Base-by-base conservation (phyloP, 2,329 filamentous ascomycete species). In the Phoma herbarum region DNA sequence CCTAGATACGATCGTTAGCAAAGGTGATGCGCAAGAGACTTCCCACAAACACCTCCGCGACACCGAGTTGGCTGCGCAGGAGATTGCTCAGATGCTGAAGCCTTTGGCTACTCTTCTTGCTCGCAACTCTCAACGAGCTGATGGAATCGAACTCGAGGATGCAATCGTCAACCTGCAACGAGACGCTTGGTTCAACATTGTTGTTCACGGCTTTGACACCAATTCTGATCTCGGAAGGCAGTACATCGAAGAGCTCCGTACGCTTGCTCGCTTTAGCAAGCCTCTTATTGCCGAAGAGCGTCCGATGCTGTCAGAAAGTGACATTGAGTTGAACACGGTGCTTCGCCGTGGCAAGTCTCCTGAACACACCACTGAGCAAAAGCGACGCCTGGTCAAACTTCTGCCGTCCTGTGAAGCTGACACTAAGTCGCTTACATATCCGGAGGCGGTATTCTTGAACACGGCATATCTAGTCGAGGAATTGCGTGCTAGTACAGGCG, bases 141-240 rank as follows among this genome's bases (percentile, higher is more conserved):
- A 93, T 50, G 88, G 94, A 58, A 69, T 78, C 20, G 73, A 78
- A 37, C 75, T 81, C 14, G 73, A 78, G 28, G 71, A 83, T 29
- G 72, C 72, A 6, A 86, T 87, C 8, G 85, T 90, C 61, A 85
- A 87, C 25, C 80, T 96, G 56, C 85, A 95, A 66, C 88, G 94
- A 51, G 93, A 99, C 81, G 92, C 92, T 5, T 99, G 95, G 95
- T 98, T 97, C 80, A 99, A 99, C 71, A 92, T 98, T 62, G 91
- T 93, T 22, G 90, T 97, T 0, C 95, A 99, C 75, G 95, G 93
- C 4, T 96, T 98, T 74, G 89, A 88, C 10, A 83, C 90, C 11
- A 85, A 85, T 16, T 94, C 92, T 0, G 85, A 88, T 16, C 86
- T 90, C 53, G 91, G 89, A 18, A 89, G 88, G 73, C 86, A 86